Conservation (phyloP, 2,329 filamentous ascomycete genomes). For the Sporothrix inflata region DNA sequence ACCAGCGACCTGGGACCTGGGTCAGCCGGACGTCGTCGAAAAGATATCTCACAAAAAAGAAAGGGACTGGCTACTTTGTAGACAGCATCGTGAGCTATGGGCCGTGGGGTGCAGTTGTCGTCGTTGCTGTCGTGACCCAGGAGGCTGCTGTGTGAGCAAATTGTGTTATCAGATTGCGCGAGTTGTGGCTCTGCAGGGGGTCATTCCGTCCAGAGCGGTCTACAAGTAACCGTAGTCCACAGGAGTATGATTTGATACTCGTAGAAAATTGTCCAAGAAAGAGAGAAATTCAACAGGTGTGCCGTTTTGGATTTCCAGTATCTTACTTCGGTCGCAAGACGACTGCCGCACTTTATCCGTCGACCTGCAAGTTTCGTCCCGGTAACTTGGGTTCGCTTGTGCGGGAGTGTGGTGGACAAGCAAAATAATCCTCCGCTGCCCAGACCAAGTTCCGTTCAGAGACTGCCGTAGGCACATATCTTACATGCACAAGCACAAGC, state of each 20-base stretch:
- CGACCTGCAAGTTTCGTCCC: neutral
- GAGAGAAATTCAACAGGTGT: too few species aligned
- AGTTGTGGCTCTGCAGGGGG: neutral
- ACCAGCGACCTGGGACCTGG: neutral
- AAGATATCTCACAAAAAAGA: neutral
- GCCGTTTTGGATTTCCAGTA: too few species aligned
- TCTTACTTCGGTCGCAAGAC: neutral
- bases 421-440: neutral
- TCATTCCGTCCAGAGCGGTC: neutral
- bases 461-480: neutral
- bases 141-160: neutral
- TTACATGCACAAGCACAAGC: neutral
- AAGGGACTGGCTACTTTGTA: too few species aligned
- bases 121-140: neutral
- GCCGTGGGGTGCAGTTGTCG: neutral
- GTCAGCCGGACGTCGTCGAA: neutral
- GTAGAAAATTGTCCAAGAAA: too few species aligned
- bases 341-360: neutral
- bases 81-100: neutral
- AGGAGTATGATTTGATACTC: too few species aligned
- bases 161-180: conserved; percentile 8
- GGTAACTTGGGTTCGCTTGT: neutral
- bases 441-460: neutral
- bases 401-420: neutral
- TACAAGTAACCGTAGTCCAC: neutral